phyloP scores from a whole-genome alignment of 345 rosid species.

The Psidium friedrichsthalianum region DNA sequence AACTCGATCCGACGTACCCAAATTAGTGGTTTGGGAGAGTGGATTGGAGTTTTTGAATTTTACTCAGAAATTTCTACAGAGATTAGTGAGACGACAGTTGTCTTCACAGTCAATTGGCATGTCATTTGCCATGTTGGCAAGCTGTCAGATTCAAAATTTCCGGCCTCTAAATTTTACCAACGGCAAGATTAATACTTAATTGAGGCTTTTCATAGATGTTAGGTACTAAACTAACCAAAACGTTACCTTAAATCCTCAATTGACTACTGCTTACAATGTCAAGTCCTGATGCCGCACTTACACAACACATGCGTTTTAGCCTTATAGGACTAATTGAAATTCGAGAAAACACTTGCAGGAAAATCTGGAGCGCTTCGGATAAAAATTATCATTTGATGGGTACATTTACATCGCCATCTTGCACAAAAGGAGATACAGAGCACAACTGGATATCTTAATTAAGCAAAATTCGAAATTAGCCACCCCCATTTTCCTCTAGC shows the following conservation, averaged over 20 bases:
- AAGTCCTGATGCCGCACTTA: background rate
- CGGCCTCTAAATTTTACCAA: too few relatives aligned
- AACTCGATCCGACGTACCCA: too few relatives aligned
- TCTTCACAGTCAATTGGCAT: background rate
- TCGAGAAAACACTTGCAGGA: background rate
- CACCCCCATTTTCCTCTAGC: background rate
- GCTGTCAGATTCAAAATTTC: background rate
- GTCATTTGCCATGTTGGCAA: background rate
- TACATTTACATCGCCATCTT: background rate
- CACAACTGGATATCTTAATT: background rate
- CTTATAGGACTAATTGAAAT: background rate
- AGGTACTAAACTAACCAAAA: background rate
- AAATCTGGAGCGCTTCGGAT: background rate
- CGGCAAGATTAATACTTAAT: background rate
- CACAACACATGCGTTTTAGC: background rate
- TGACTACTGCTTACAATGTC: accelerated
- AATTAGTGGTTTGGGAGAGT: too few relatives aligned
- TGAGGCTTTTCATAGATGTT: background rate
- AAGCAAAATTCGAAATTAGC: background rate
- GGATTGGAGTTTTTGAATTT: background rate
- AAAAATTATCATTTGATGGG: background rate
- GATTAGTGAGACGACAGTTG: accelerated
- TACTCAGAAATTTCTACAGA: background rate
- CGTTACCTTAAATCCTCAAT: background rate
- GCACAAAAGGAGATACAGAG: background rate